A percentile compares a stretch with the other conserved stretches of the same genome.
These are phyloP conservation scores for Pseudogymnoascus verrucosus DNA, from an alignment of 2,329 filamentous ascomycete genomes.

Conservation along the genomic window DNA sequence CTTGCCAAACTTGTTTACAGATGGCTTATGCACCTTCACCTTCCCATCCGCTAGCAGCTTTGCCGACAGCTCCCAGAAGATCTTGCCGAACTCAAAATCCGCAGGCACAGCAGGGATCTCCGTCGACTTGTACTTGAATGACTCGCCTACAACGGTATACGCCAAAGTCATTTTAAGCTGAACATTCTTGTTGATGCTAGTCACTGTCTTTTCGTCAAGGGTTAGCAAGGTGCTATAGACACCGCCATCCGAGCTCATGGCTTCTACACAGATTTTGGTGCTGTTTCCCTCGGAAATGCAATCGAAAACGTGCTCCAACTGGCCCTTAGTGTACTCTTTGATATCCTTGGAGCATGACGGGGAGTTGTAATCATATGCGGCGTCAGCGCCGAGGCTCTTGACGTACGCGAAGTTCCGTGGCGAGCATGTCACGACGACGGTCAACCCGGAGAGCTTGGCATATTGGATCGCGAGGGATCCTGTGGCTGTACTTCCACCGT, in stretches of 20 bases:
- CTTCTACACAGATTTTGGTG: slow-evolving; percentile 32
- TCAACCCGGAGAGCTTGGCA: slow-evolving; percentile 33
- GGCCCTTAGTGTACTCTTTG: slow-evolving; percentile 35
- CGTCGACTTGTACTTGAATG: slow-evolving; percentile 21
- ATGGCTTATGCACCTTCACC: slow-evolving; percentile 29
- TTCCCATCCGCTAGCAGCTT: slow-evolving; percentile 31
- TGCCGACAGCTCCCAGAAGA: slow-evolving; percentile 31
- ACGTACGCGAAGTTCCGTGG: slow-evolving; percentile 41
- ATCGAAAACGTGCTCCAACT: slow-evolving; percentile 39
- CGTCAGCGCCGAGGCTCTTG: slow-evolving; percentile 38
- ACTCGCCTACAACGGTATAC: slow-evolving; percentile 35
- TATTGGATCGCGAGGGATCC: slow-evolving; percentile 42
- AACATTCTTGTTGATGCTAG: slow-evolving; percentile 20
- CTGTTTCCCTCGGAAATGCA: slow-evolving; percentile 36
- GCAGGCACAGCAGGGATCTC: slow-evolving; percentile 19
- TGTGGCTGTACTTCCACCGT: slow-evolving; percentile 43
- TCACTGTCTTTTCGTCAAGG: slow-evolving; percentile 18
- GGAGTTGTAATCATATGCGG: slow-evolving; percentile 43
- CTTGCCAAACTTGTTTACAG: slow-evolving; percentile 24
- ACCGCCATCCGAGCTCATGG: slow-evolving; percentile 31
- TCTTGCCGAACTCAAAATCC: slow-evolving; percentile 31
- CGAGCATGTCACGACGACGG: slow-evolving; percentile 39
- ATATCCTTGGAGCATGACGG: slow-evolving; percentile 38
- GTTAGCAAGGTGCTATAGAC: slow-evolving; percentile 35
- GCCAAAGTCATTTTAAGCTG: slow-evolving; percentile 28